Evolutionary conservation across 345 rosid genomes (phyloP), one percentile per base, ranked within the genome.

Genomic region (Combretum micranthum): DNA sequence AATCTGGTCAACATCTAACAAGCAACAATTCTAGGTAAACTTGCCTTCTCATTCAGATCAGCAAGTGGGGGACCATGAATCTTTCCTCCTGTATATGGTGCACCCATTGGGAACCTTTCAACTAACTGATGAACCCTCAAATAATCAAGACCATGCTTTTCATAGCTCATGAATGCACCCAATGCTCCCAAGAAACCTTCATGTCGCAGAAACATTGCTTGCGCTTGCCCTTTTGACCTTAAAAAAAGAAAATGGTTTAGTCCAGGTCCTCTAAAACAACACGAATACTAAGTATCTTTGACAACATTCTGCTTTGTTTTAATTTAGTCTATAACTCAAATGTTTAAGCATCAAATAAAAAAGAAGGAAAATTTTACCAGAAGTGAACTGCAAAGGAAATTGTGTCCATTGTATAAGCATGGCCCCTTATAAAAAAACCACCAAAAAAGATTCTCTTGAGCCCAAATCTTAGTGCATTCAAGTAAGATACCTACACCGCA

Each of bases 61-160:
- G 92, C 95, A 11, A 89, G 94, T 2, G 99, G 92, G 3, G 99
- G 99, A 22, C 99, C 99, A 50, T 93, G 99, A 76, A 93, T 82
- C 64, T 79, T 80, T 77, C 99, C 99, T 66, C 97, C 99, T 16
- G 83, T 89, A 62, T 89, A 93, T 43, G 99, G 96, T 64, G 99
- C 99, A 76, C 97, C 99, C 97, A 93, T 89, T 32, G 99, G 99
- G 66, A 93, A 93, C 80, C 99, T 85, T 80, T 93, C 99, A 71
- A 93, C 99, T 71, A 93, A 78, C 52, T 94, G 99, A 84, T 94
- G 97, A 26, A 85, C 96, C 96, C 81, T 83, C 73, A 94, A 77
- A 77, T 94, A 95, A 82, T 94, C 99, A 55, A 94, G 83, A 44
- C 97, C 97, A 18, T 94, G 99, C 79, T 87, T 94, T 69, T 87